These are phyloP conservation scores for Pythium oligandrum DNA, from an alignment of 352 stramenopile genomes.

Conservation along the genomic window DNA sequence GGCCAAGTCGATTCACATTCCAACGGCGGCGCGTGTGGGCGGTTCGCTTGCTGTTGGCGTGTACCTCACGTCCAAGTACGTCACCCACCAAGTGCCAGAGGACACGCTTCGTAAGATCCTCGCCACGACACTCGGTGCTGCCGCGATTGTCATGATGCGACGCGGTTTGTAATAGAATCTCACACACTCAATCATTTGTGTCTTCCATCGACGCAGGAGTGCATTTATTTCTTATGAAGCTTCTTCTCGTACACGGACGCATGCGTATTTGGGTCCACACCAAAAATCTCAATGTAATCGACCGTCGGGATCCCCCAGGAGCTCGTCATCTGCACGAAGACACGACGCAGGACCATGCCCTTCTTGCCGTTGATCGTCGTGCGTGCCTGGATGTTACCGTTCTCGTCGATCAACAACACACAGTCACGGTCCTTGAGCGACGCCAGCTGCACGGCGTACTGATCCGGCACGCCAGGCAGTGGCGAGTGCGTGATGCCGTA, in stretches of 20 bases:
- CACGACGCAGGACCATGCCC: slow-evolving; percentile 60
- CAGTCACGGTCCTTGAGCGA: slow-evolving; percentile 73
- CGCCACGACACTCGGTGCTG: slow-evolving; percentile 57
- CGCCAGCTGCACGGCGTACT: slow-evolving; percentile 45
- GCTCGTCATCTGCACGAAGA: slow-evolving; percentile 82
- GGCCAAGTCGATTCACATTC: slow-evolving; percentile 75
- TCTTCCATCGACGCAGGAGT: too few species aligned
- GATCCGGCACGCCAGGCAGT: slow-evolving; percentile 18
- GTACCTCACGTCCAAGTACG: slow-evolving; percentile 79
- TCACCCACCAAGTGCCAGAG: slow-evolving; percentile 74
- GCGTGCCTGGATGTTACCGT: slow-evolving; percentile 52
- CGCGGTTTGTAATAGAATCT: too few species aligned
- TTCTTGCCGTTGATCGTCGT: slow-evolving; percentile 68
- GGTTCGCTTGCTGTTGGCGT: slow-evolving; percentile 55
- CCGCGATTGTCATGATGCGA: slow-evolving; percentile 78
- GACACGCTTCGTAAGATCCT: slow-evolving; percentile 71
- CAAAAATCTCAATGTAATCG: slow-evolving; percentile 82
- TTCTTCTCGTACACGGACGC: slow-evolving; percentile 82
- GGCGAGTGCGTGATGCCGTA: slow-evolving; percentile 58
- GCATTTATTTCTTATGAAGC: slow-evolving; percentile 50
- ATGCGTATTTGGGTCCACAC: slow-evolving; percentile 52
- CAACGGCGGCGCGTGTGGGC: slow-evolving; percentile 60
- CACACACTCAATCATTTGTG: too few species aligned
- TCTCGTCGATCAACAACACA: slow-evolving; percentile 44
- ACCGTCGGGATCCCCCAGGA: slow-evolving; percentile 79